phyloP scores from a whole-genome alignment of 106 monocot species.

The Posidonia australis region DNA sequence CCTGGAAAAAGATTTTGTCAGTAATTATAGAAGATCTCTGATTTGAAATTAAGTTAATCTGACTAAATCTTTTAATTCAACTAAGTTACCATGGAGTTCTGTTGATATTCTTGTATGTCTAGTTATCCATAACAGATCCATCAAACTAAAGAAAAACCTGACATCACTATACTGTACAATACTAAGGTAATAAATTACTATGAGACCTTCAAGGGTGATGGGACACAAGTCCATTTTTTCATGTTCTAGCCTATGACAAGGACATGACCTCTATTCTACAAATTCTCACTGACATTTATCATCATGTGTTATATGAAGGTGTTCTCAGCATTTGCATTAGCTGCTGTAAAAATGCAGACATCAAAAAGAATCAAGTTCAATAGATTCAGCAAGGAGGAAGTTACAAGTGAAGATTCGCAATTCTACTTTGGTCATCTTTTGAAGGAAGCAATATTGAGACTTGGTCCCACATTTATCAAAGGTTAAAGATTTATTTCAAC shows the following conservation, averaged over 20 bases:
- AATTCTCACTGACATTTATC: neutral
- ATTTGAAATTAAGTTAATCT: too few relatives aligned
- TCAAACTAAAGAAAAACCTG: too few relatives aligned
- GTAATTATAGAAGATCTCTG: too few relatives aligned
- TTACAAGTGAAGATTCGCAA: conserved; percentile 19
- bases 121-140: too few relatives aligned
- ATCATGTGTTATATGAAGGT: conserved; percentile 34
- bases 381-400: conserved; percentile 6
- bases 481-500: conserved; percentile 22
- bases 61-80: too few relatives aligned
- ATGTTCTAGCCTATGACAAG: neutral
- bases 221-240: too few relatives aligned
- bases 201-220: too few relatives aligned
- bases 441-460: conserved; percentile 66
- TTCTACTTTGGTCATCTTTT: conserved; percentile 58
- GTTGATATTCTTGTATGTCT: too few relatives aligned
- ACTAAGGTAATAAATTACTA: too few relatives aligned
- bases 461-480: conserved; percentile 95
- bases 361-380: conserved; percentile 29
- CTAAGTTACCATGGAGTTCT: too few relatives aligned
- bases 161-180: too few relatives aligned
- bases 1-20: too few relatives aligned
- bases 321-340: conserved; percentile 42
- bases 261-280: neutral
- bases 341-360: conserved; percentile 43